These are phyloP conservation scores for Tetrapisispora namnaoensis DNA, from an alignment of 805 yeast species.

Conservation along the genomic window DNA sequence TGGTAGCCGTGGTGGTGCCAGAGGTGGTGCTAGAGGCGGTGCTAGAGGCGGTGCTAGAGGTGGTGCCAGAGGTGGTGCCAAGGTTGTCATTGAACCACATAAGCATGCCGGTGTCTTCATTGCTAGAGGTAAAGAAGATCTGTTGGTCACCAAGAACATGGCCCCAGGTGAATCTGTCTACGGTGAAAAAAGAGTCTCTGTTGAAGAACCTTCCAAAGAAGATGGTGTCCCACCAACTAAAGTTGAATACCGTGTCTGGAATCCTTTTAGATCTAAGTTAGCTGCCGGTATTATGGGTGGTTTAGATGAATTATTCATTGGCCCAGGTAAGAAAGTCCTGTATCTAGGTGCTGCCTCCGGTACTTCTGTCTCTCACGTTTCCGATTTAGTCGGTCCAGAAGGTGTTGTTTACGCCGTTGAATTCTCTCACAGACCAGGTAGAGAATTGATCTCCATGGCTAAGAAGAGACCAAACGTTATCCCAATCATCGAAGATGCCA, in stretches of 20 bases:
- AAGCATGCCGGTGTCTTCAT: slow-evolving; percentile 98
- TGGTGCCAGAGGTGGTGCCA: slow-evolving; percentile 87
- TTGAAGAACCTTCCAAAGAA: slow-evolving; percentile 87
- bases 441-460: slow-evolving; percentile 98
- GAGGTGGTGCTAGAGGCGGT: slow-evolving; percentile 50
- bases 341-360: slow-evolving; percentile 99
- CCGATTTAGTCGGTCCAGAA: slow-evolving; percentile 98
- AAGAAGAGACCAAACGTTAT: slow-evolving; percentile 99
- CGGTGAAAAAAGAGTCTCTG: slow-evolving; percentile 92
- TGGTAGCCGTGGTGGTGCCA: slow-evolving; percentile 37
- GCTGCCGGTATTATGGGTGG: slow-evolving; percentile 99
- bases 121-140: slow-evolving; percentile 99
- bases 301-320: slow-evolving; percentile 92
- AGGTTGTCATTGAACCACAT: slow-evolving; percentile 96
- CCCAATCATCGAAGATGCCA: slow-evolving; percentile 98
- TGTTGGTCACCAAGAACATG: slow-evolving; percentile 89
- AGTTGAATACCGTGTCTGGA: slow-evolving; percentile 99
- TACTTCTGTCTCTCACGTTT: slow-evolving; percentile 96
- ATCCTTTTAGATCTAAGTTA: slow-evolving; percentile 98
- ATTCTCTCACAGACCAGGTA: slow-evolving; percentile 99
- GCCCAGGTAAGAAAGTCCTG: slow-evolving; percentile 95
- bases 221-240: slow-evolving; percentile 87
- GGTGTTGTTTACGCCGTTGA: slow-evolving; percentile 98
- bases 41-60: slow-evolving; percentile 67
- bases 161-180: slow-evolving; percentile 98